Base-by-base conservation (phyloP, 805 yeast genomes). In the Lipomyces spencermartinsiae region DNA sequence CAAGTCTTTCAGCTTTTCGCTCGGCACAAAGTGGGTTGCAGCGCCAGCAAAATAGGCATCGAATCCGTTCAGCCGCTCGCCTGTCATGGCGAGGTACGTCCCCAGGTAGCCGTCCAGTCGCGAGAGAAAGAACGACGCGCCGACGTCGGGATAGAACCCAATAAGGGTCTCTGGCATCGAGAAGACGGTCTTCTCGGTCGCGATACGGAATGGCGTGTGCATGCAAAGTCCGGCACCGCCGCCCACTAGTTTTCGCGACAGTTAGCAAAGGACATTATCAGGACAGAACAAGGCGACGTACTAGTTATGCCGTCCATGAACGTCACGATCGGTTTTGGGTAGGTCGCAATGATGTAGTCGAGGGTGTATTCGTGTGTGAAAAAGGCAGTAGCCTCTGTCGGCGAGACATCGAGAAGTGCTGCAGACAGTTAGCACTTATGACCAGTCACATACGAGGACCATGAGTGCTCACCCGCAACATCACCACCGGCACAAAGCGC, bases 141-240 rank as follows among this genome's bases (percentile, higher is more conserved):
- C 99, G 12, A 95, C 98, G 78, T 95, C 99, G 25, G 97, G 97
- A 80, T 92, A 91, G 79, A 92, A 92, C 0, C 99, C 99, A 78
- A 95, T 95, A 75, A 91, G 93, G 84, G 96, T 90, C 80, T 95
- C 98, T 8, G 99, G 98, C 99, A 95, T 95, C 70, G 98, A 97
- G 81, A 93, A 85, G 77, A 89, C 85, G 10, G 98, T 93, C 74
- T 86, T 85, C 74, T 94, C 98, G 55, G 97, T 91, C n/a, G 96
- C 97, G 51, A 95, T 82, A 76, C 98, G 87, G 83, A 94, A 94
- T 2, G 97, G 94, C 12, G 92, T 89, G 79, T 95, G 98, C 55
- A 92, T 89, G 0, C 94, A 84, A 58, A 95, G 81, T 4, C 99
- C 98, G 57, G 93, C 97, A 74, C 98, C 98, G 62, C 98, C 98